Evolutionary conservation across 139 green algal species (phyloP).

Genomic region (Chlorella sp.): DNA sequence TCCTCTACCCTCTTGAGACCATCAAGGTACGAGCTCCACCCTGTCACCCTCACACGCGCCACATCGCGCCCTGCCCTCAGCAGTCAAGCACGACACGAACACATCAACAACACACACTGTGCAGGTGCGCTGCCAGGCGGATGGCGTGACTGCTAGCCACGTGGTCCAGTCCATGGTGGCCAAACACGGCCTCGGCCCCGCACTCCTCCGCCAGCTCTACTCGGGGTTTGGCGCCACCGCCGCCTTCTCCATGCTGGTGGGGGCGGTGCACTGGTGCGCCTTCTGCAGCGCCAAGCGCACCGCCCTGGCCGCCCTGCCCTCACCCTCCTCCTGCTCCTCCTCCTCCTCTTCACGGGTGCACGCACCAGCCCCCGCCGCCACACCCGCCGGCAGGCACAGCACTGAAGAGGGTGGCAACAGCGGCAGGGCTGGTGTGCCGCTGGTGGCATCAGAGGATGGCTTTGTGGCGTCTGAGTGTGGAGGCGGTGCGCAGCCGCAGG

Average conservation of each 20-base stretch:
- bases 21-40: conserved; percentile 50
- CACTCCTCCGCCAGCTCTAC: conserved; percentile 20
- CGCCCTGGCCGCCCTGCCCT: conserved; percentile 4
- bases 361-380: too few species aligned
- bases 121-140: conserved; percentile 54
- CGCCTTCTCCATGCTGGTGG: conserved; percentile 41
- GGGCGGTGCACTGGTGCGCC: conserved; percentile 45
- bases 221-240: conserved; percentile 24
- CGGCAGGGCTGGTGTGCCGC: too few species aligned
- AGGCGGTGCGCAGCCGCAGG: too few species aligned
- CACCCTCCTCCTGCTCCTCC: too few species aligned
- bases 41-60: conserved; percentile 2
- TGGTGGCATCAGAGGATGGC: too few species aligned
- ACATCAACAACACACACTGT: too few species aligned
- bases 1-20: conserved; percentile 63
- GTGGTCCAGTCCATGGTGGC: conserved; percentile 34
- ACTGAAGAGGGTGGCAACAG: too few species aligned
- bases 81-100: too few species aligned
- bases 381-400: too few species aligned
- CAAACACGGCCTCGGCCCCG: background rate
- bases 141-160: conserved; percentile 12
- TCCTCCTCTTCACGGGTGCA: too few species aligned
- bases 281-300: conserved; percentile 27
- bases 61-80: too few species aligned
- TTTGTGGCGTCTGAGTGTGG: too few species aligned